Conservation (phyloP, 495 filamentous ascomycete genomes). For the Cenococcum geophilum region DNA sequence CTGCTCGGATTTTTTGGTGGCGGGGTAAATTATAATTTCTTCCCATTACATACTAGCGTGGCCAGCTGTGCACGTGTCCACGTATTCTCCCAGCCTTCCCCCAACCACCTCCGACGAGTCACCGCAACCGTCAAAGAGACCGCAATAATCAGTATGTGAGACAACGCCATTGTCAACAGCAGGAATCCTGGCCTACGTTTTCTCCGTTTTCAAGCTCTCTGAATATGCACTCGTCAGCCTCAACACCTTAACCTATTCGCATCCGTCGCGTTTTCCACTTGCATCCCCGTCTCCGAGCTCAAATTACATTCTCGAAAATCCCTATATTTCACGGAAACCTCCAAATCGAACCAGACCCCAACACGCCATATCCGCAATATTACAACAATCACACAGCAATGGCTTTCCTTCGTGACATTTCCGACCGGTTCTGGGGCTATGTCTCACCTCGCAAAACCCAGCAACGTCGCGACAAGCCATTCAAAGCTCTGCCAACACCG, state of each 20-base stretch:
- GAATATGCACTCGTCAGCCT: not conserved
- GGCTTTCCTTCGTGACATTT: slow-evolving; percentile 28
- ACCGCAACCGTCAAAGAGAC: not conserved
- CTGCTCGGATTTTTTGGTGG: too few relatives aligned
- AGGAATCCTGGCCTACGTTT: not conserved
- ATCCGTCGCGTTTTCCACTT: not conserved
- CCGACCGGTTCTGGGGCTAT: slow-evolving; percentile 31
- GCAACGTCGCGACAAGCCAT: slow-evolving; percentile 25
- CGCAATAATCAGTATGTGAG: slow-evolving; percentile 3
- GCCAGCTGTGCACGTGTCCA: too few relatives aligned
- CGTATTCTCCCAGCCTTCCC: not conserved
- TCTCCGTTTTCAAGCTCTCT: not conserved
- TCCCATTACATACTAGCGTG: too few relatives aligned
- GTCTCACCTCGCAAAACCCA: slow-evolving; percentile 33
- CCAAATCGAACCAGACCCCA: not conserved
- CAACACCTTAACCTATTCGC: not conserved
- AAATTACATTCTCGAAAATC: not conserved
- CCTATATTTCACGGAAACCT: not conserved
- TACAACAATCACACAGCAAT: slow-evolving; percentile 3
- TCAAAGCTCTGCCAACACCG: slow-evolving; percentile 16
- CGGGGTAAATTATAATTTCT: too few relatives aligned
- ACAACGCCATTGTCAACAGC: not conserved
- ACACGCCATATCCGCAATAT: not conserved
- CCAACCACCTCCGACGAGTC: not conserved
- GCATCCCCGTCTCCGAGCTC: not conserved